phyloP scores from a whole-genome alignment of 1,139 yeast species.

The Protomyces inundatus region DNA sequence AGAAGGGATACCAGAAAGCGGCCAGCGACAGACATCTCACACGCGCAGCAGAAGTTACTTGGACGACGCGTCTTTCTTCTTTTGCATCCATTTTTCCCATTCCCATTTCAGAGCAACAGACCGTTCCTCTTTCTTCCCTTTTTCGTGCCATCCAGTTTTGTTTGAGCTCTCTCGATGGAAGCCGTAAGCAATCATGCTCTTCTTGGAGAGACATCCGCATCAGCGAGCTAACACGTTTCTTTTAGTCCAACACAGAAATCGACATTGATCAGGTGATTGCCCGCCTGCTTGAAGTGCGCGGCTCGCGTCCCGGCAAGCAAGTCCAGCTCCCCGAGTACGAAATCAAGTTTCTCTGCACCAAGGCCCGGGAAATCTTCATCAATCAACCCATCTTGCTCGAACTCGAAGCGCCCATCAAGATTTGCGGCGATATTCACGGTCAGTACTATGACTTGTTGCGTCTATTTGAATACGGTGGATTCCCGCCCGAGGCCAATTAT shows the following conservation, averaged over 20 bases:
- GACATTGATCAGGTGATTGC: constrained; percentile 97
- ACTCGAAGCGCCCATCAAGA: constrained; percentile 94
- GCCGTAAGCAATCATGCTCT: neutral
- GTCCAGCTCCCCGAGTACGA: constrained; percentile 91
- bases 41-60: no score
- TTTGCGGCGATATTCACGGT: constrained; percentile 83
- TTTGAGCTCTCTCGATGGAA: neutral
- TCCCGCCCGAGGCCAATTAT: constrained; percentile 98
- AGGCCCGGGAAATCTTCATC: constrained; percentile 94
- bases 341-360: constrained; percentile 90
- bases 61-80: no score
- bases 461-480: constrained; percentile 94
- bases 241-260: constrained; percentile 49
- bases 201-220: neutral
- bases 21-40: no score
- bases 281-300: constrained; percentile 93
- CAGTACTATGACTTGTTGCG: constrained; percentile 94
- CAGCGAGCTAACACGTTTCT: neutral
- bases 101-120: no score
- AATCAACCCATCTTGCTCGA: constrained; percentile 94
- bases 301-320: constrained; percentile 96
- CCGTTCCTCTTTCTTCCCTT: no score
- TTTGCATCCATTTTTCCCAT: no score
- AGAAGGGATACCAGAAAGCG: no score
- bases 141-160: no score